These are phyloP conservation scores for Candolleomyces aberdarensis DNA, from an alignment of 768 basidiomycete genomes.

Conservation along the genomic window DNA sequence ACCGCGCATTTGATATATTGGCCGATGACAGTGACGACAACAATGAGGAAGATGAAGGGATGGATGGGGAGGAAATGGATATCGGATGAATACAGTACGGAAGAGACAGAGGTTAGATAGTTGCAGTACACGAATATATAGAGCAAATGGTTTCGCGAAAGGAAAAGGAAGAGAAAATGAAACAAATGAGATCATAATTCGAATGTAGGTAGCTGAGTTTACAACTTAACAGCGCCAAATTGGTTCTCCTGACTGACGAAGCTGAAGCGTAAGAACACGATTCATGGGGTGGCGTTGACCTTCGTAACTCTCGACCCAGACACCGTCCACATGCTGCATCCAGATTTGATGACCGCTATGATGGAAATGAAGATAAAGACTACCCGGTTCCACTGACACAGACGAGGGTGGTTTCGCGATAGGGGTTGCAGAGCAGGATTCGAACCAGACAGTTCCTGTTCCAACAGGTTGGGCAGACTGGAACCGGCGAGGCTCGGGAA, in stretches of 20 bases:
- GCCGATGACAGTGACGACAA: background rate
- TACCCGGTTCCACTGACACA: background rate
- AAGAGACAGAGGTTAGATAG: background rate
- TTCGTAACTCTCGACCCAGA: background rate
- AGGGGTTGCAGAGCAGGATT: background rate
- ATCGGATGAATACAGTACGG: background rate
- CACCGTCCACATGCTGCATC: background rate
- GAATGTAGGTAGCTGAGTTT: background rate
- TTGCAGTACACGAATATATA: no score
- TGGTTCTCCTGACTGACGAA: background rate
- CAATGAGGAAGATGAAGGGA: background rate
- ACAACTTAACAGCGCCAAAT: background rate
- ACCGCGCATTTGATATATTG: background rate
- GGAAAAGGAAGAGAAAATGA: background rate
- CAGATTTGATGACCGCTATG: background rate
- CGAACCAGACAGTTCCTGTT: background rate
- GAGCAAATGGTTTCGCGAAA: background rate
- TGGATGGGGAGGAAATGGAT: background rate
- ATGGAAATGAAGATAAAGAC: background rate
- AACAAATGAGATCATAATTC: background rate
- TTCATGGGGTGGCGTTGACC: background rate
- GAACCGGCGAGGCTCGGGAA: background rate
- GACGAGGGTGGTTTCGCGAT: background rate
- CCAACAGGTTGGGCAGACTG: background rate
- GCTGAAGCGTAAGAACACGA: background rate